Evolutionary conservation across 139 green algal species (phyloP), one percentile per base, ranked within the genome.

Genomic region (Closterium sp.): DNA sequence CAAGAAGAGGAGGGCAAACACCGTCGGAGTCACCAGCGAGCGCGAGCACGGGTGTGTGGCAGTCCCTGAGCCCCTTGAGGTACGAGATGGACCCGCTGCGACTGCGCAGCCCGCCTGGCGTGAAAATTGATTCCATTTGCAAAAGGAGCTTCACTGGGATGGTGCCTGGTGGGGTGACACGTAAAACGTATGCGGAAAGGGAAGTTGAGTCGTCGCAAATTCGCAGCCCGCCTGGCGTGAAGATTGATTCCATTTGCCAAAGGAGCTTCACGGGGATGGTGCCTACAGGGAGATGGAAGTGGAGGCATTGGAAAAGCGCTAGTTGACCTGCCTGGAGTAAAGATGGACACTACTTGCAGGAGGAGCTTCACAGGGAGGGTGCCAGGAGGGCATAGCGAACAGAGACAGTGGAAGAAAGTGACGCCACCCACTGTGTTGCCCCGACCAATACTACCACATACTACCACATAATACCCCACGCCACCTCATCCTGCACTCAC

Each of bases 241-340:
- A 95, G 5, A 95, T 45, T 10, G 92, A 89, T 13, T 31, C 84
- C 62, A 95, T 21, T 42, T 95, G 92, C 62, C 89, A 30, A 11
- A 95, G 89, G 10, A 93, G 27, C 31, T 91, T 91, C 31, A 95
- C 62, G 5, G 92, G 89, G 85, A 95, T 91, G 22, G 92, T 93
- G 29, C 90, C 92, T 94, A n/a, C n/a, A n/a, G 34, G 32, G 2
- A 90, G 38, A 31, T 17, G 29, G 27, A 28, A 90, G n/a, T 19
- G 31, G 84, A 93, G 38, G 28, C 31, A n/a, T 22, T 95, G 42
- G 42, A 38, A 31, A 38, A 94, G 93, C 2, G 28, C 9, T 17
- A 93, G 32, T 89, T 29, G 30, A 86, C 6, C 92, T 90, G 9
- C 90, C 87, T 9, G 6, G 38, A 45, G 88, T 30, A 2, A 95